Evolutionary conservation across 345 rosid species (phyloP).

Genomic region (Excoecaria cochinchinensis): DNA sequence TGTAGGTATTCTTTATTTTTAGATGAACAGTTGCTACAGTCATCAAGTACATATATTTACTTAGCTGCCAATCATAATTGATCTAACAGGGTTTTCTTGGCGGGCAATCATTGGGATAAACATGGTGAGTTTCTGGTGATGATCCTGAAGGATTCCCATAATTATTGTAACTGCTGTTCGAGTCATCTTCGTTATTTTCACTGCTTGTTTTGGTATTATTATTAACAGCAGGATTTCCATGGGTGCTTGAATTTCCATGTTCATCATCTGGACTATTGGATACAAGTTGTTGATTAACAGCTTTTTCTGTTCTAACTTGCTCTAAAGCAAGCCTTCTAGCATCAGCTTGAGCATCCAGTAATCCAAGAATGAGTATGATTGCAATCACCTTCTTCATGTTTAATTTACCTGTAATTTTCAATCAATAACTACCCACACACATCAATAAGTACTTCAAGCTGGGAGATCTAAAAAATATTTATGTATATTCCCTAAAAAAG

Average conservation of each 20-base stretch:
- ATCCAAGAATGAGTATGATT: constrained; percentile 16
- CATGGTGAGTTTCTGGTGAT: constrained; percentile 29
- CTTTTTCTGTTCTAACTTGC: neutral
- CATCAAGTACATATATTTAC: neutral
- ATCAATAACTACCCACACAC: neutral
- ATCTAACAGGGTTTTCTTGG: constrained; percentile 22
- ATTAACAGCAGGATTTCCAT: neutral
- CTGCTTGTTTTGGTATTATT: neutral
- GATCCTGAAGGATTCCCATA: constrained; percentile 32
- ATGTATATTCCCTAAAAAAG: neutral
- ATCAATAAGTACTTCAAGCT: neutral
- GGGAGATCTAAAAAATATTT: neutral
- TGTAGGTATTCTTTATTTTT: too few species aligned
- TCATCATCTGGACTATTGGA: constrained; percentile 9
- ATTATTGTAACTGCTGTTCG: constrained; percentile 16
- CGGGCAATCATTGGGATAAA: constrained; percentile 21
- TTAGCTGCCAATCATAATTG: neutral
- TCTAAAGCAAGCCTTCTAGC: constrained; percentile 20
- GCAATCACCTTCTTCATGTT: constrained; percentile 23
- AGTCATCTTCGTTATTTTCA: constrained; percentile 15
- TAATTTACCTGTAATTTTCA: constrained; percentile 9
- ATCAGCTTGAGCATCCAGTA: constrained; percentile 25
- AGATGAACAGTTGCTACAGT: too few species aligned
- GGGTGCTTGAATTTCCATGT: neutral
- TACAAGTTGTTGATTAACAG: neutral